Conservation (phyloP, 2,329 filamentous ascomycete species). For the Alternaria brassicae region DNA sequence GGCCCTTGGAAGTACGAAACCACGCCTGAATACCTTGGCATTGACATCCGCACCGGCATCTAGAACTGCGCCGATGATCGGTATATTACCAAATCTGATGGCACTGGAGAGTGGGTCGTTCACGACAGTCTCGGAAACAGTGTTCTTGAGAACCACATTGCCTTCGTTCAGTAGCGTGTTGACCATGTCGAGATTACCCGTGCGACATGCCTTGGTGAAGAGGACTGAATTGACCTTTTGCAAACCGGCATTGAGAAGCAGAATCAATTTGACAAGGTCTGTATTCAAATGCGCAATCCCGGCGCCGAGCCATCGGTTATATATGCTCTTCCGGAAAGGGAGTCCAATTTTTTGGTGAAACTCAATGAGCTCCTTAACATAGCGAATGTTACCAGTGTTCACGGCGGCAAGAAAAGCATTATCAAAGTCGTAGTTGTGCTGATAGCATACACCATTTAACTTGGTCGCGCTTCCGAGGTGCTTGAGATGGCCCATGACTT, state of each 20-base stretch:
- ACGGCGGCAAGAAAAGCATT: not conserved
- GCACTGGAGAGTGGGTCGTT: not conserved
- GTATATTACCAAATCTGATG: not conserved
- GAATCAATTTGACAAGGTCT: not conserved
- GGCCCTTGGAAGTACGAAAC: accelerated
- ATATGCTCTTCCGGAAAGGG: not conserved
- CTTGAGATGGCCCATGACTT: not conserved
- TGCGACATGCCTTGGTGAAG: not conserved
- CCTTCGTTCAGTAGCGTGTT: not conserved
- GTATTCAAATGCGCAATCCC: not conserved
- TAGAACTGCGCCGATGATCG: not conserved
- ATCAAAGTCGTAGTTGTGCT: not conserved
- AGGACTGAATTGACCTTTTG: not conserved
- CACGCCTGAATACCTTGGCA: not conserved
- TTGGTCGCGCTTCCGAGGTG: not conserved
- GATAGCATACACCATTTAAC: no score
- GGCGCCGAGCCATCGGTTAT: not conserved
- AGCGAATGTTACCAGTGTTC: not conserved
- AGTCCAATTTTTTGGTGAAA: not conserved
- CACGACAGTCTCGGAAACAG: not conserved
- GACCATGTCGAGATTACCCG: not conserved
- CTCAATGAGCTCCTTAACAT: not conserved
- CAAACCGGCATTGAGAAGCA: not conserved
- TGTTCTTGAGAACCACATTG: not conserved
- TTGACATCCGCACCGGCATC: not conserved